Evolutionary conservation across 108 stramenopile species (phyloP).

Genomic region (Fragilariopsis cylindrus): DNA sequence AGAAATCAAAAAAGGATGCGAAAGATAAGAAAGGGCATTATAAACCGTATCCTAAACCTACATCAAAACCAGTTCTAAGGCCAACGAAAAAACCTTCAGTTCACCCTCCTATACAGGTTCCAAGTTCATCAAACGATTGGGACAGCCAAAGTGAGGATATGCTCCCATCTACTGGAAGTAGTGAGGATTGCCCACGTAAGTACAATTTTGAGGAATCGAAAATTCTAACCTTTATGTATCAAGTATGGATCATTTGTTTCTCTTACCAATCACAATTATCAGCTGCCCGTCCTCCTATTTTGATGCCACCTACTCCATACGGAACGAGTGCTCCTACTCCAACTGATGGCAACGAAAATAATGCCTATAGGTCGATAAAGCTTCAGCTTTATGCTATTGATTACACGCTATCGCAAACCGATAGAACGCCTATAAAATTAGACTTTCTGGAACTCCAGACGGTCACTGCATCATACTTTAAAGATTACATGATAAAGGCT

Average conservation of each 20-base stretch:
- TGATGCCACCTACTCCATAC: conserved; percentile 19
- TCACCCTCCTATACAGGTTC: neutral
- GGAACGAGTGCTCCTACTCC: conserved; percentile 9
- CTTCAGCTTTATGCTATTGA: conserved; percentile 18
- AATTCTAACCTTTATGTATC: neutral
- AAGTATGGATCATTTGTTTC: neutral
- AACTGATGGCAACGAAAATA: neutral
- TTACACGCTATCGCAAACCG: conserved; percentile 11
- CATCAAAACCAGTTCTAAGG: neutral
- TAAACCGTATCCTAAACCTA: neutral
- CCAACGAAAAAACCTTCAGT: neutral
- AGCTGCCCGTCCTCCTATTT: conserved; percentile 29
- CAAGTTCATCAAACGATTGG: neutral
- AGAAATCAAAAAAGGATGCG: conserved; percentile 12
- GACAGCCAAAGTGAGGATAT: neutral
- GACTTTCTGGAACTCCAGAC: conserved; percentile 25
- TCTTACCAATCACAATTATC: neutral
- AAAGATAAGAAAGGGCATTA: conserved; percentile 10
- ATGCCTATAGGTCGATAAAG: neutral
- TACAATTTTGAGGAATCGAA: neutral
- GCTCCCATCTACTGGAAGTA: conserved; percentile 2
- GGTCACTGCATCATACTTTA: conserved; percentile 20
- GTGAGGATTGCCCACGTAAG: conserved; percentile 24
- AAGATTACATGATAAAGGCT: conserved; percentile 12
- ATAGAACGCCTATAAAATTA: conserved; percentile 11